These are phyloP conservation scores for Marasmius sp. DNA, from an alignment of 1,284 basidiomycete genomes.

Conservation along the genomic window DNA sequence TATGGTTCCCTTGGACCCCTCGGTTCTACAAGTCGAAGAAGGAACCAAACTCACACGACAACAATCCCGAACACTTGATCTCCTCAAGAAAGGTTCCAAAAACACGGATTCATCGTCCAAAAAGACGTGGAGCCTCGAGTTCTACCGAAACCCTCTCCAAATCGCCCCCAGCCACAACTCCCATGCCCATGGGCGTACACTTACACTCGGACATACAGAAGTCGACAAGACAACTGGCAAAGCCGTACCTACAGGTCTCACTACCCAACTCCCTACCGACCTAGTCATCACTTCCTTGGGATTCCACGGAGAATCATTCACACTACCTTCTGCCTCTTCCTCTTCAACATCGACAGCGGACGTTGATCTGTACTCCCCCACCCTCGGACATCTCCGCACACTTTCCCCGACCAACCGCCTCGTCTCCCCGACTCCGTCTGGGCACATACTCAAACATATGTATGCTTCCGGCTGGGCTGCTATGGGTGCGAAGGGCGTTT, in stretches of 20 bases:
- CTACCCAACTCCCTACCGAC: conserved; percentile 24
- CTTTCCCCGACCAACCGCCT: conserved; percentile 49
- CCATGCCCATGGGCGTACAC: neutral
- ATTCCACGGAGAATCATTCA: conserved; percentile 7
- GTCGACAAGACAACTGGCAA: neutral
- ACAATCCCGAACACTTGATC: conserved; percentile 64
- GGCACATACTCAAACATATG: conserved; percentile 52
- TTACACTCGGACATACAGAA: neutral
- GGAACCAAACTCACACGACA: conserved; percentile 51
- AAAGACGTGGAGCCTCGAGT: conserved; percentile 81
- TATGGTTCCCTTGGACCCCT: conserved; percentile 59
- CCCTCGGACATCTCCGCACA: conserved; percentile 53
- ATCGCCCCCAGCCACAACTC: conserved; percentile 39
- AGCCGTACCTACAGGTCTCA: neutral
- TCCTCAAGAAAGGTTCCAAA: conserved; percentile 73
- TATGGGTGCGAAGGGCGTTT: conserved; percentile 88
- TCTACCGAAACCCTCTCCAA: conserved; percentile 70
- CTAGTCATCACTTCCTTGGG: conserved; percentile 9
- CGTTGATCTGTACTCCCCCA: conserved; percentile 20
- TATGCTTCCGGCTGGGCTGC: conserved; percentile 96
- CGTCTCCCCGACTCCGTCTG: conserved; percentile 32
- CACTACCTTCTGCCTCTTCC: neutral
- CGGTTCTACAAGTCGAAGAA: conserved; percentile 34
- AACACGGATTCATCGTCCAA: conserved; percentile 42
- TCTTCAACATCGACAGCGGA: neutral